Base-by-base conservation (phyloP, 2,329 filamentous ascomycete genomes). In the Fusarium miscanthi region DNA sequence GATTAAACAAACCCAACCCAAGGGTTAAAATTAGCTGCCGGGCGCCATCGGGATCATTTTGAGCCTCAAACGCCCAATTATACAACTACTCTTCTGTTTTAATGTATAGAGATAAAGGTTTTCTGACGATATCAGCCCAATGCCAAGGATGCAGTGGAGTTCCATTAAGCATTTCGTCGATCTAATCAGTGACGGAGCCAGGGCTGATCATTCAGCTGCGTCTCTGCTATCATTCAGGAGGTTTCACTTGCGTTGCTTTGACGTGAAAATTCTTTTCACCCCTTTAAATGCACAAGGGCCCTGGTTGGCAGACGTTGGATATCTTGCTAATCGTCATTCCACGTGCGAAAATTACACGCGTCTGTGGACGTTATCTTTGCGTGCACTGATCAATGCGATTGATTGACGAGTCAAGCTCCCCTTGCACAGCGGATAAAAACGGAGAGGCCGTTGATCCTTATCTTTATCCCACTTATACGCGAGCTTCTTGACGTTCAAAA, bases 21-120 rank as follows among this genome's bases (percentile, higher is more conserved):
- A 69, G 63, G 63, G 54, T 69, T 38, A 35, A 69, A 65, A 73
- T 72, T 68, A 68, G 62, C 30, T 65, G 59, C 70, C 59, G 67
- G 69, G 66, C 64, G 21, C 48, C 14, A 59, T 58, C 56, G 51
- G 69, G 56, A 59, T 23, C 42, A 41, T 48, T 45, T 53, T 59
- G 52, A 59, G 61, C 58, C 51, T 57, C 65, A 59, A 66, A 46
- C 43, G 57, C 31, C 69, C 52, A 37, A 67, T 41, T 70, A 40
- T 16, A 35, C 21, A 45, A 37, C 48, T 38, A 11, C 25, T 31
- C 42, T 48, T n/a, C 40, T 25, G 16, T 10, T 23, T 38, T 21
- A 16, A 23, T 38, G 30, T 46, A 33, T 9, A 54, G 4, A 69
- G 12, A 48, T 64, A n/a, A 69, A 69, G 12, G 27, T 10, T 69